Conservation (phyloP, 495 filamentous ascomycete species). For the Neurospora sp. region DNA sequence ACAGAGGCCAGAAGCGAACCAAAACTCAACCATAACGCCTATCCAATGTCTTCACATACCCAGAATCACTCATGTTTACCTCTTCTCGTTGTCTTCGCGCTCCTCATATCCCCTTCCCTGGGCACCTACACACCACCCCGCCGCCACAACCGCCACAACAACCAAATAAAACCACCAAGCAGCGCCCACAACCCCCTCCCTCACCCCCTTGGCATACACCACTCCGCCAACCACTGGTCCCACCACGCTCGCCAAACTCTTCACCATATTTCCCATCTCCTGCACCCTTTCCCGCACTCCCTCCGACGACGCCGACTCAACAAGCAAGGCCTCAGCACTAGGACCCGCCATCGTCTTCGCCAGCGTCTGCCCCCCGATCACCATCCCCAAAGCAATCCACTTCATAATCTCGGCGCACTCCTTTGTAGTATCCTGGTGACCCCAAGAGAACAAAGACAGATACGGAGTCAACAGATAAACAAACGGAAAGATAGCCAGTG, state of each 20-base stretch:
- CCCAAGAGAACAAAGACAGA: slow-evolving; percentile 47
- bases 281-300: slow-evolving; percentile 58
- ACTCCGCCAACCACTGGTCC: slow-evolving; percentile 58
- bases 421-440: neutral
- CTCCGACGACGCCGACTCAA: slow-evolving; percentile 54
- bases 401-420: slow-evolving; percentile 2
- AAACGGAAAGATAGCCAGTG: slow-evolving; percentile 53
- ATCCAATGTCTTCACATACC: neutral
- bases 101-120: neutral
- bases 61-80: neutral
- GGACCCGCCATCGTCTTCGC: slow-evolving; percentile 65
- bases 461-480: slow-evolving; percentile 60
- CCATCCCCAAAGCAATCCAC: slow-evolving; percentile 45
- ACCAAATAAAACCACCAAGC: slow-evolving; percentile 57
- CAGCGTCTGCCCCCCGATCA: slow-evolving; percentile 57
- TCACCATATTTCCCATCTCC: slow-evolving; percentile 55
- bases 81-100: neutral
- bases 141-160: slow-evolving; percentile 13
- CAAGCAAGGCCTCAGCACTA: slow-evolving; percentile 56
- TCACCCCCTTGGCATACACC: slow-evolving; percentile 52
- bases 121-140: slow-evolving; percentile 4
- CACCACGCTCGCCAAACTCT: slow-evolving; percentile 48
- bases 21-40: no score
- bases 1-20: no score
- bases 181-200: slow-evolving; percentile 53